phyloP scores from a whole-genome alignment of 1,139 yeast species.

The Lodderomyces theae region DNA sequence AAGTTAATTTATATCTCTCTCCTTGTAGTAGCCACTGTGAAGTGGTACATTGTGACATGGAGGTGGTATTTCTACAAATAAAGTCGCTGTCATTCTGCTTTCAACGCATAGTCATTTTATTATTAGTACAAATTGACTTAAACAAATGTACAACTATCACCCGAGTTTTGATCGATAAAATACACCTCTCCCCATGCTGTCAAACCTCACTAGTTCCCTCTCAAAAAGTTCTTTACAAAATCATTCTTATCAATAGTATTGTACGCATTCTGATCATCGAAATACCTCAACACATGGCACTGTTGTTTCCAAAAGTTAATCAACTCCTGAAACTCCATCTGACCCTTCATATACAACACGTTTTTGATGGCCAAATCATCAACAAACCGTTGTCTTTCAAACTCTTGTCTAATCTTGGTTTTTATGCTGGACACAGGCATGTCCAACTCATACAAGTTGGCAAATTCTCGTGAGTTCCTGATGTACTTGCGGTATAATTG shows the following conservation, averaged over 20 bases:
- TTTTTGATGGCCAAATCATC: constrained; percentile 63
- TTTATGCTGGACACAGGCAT: constrained; percentile 79
- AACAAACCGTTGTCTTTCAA: constrained; percentile 78
- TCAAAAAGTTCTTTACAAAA: constrained; percentile 71
- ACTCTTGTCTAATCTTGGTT: constrained; percentile 85
- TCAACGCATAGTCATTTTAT: too few relatives aligned
- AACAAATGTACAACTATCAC: too few relatives aligned
- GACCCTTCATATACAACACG: constrained; percentile 75
- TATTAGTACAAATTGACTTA: too few relatives aligned
- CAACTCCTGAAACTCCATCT: constrained; percentile 88
- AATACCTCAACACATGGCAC: constrained; percentile 80
- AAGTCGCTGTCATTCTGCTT: too few relatives aligned
- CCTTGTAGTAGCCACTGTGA: too few relatives aligned
- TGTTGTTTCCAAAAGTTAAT: constrained; percentile 90
- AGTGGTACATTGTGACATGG: too few relatives aligned
- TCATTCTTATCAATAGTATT: constrained; percentile 47
- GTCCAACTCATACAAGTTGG: constrained; percentile 74
- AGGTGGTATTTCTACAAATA: too few relatives aligned
- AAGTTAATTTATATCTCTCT: too few relatives aligned
- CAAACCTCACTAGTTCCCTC: too few relatives aligned
- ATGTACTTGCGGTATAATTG: constrained; percentile 71
- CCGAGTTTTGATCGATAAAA: too few relatives aligned
- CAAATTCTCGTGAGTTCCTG: constrained; percentile 61
- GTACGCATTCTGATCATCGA: constrained; percentile 62
- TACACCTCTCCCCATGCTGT: too few relatives aligned